Evolutionary conservation across 257 asterid genomes (phyloP), one percentile per base, ranked within the genome.

Genomic region (Petunia secreta): DNA sequence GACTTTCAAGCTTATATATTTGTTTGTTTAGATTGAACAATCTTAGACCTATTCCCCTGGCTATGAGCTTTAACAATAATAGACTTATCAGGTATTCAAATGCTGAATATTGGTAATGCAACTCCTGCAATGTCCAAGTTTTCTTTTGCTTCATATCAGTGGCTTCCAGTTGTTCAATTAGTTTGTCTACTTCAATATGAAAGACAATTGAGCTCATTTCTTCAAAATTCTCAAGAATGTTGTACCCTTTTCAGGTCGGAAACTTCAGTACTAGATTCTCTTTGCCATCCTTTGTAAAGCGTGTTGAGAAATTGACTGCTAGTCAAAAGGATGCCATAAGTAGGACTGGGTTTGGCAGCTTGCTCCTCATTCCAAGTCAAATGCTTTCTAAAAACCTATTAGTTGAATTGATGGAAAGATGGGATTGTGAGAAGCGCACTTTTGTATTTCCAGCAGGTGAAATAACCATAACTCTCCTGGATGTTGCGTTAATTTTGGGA

Each of bases 381-480:
- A 75, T 67, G 82, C 75, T 83, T 6, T 57, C 79, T 40, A 83
- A 80, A 76, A 83, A 38, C 60, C 76, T 83, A 3, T 71, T 83
- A 59, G 79, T 66, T 66, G 86, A 80, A 68, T 64, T 84, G 40
- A 80, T 84, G 82, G 82, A 84, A 66, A 84, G 81, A 69, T 80
- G 86, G 86, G 50, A 77, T 60, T 36, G 52, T 3, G 25, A 84
- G 57, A 84, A 76, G 60, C 40, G 38, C 43, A 57, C 73, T 38
- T 84, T 84, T 43, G 37, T 66, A 52, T 60, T 80, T 80, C 75
- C 63, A 66, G 60, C 55, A 1, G 84, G 86, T 6, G 86, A 76
- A 75, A 48, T 80, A 40, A 84, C 82, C 53, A 80, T 80, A 48
- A 64, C 79, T 67, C 84, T 75, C 13, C 10, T 76, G 68, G 86